A percentile compares a stretch with the other conserved stretches of the same genome.
phyloP scores from a whole-genome alignment of 371 early-diverging fungal genomes.

The Haplosporangium sp. region DNA sequence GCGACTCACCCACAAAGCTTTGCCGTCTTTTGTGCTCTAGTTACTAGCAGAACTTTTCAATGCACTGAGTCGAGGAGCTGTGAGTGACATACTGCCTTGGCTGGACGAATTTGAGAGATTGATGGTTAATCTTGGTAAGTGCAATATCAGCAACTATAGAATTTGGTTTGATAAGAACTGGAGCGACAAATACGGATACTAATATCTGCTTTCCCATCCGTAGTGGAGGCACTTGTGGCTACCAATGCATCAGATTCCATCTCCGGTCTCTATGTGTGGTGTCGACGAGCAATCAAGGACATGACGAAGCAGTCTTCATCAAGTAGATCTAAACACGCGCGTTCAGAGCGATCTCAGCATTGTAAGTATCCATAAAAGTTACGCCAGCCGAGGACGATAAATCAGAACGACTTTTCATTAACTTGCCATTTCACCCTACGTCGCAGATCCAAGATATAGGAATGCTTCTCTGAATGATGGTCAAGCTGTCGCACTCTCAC shows the following conservation, averaged over 20 bases:
- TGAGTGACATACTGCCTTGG: constrained; percentile 44
- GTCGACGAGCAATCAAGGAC: constrained; percentile 50
- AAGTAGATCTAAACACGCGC: constrained; percentile 37
- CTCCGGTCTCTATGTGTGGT: constrained; percentile 44
- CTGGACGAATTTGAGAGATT: constrained; percentile 42
- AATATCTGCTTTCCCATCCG: not conserved
- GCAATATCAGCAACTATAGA: not conserved
- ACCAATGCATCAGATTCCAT: constrained; percentile 36
- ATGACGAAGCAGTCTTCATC: constrained; percentile 37
- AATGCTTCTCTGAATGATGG: constrained; percentile 39
- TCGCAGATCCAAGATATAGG: constrained; percentile 36
- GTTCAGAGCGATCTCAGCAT: constrained; percentile 42
- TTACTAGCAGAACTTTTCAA: constrained; percentile 37
- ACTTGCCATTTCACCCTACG: not conserved
- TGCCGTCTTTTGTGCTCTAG: constrained; percentile 4
- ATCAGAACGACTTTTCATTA: not conserved
- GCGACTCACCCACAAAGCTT: too few species aligned
- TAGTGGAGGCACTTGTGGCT: constrained; percentile 41
- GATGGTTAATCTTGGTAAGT: constrained; percentile 46
- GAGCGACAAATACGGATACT: not conserved
- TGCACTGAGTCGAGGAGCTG: constrained; percentile 30
- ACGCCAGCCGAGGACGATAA: too few species aligned
- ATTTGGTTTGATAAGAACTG: not conserved
- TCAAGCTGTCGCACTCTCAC: constrained; percentile 39
- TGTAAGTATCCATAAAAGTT: too few species aligned